A percentile compares a stretch with the other conserved stretches of the same genome.
Evolutionary conservation across 495 filamentous ascomycete genomes (phyloP).

Genomic region (Aspergillus biplanus): DNA sequence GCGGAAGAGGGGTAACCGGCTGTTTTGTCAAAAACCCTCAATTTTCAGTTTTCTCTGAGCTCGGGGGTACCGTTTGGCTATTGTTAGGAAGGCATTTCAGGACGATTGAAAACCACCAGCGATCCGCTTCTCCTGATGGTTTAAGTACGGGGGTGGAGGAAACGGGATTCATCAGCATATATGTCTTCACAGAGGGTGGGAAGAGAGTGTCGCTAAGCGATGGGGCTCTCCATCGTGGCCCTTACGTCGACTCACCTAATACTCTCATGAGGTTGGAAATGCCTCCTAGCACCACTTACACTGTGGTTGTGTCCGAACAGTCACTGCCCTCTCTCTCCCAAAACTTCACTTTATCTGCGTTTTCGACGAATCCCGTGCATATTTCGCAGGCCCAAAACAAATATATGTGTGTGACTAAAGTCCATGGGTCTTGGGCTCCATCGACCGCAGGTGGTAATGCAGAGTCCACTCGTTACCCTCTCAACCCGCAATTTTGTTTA

Average conservation of each 20-base stretch:
- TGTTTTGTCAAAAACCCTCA: conserved; percentile 84
- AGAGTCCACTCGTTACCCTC: conserved; percentile 69
- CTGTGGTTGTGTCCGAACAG: conserved; percentile 78
- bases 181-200: conserved; percentile 76
- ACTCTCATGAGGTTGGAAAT: conserved; percentile 79
- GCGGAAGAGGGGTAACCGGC: conserved; percentile 53
- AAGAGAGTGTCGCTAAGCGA: conserved; percentile 73
- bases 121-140: conserved; percentile 17
- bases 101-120: conserved; percentile 28
- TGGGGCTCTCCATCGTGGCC: conserved; percentile 64
- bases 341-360: conserved; percentile 82
- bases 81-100: conserved; percentile 83
- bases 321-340: conserved; percentile 69
- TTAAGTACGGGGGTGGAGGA: conserved; percentile 44
- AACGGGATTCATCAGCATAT: conserved; percentile 82
- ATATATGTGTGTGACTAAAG: conserved; percentile 57
- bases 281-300: conserved; percentile 62
- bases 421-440: conserved; percentile 69
- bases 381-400: conserved; percentile 63
- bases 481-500: conserved; percentile 85
- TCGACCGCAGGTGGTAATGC: conserved; percentile 85
- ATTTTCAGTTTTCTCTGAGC: conserved; percentile 64
- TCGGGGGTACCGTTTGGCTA: conserved; percentile 73
- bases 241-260: conserved; percentile 94
- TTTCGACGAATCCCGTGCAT: conserved; percentile 63